Base-by-base conservation (phyloP, 192 early-diverging fungal species). In the Backusella psychrophila region DNA sequence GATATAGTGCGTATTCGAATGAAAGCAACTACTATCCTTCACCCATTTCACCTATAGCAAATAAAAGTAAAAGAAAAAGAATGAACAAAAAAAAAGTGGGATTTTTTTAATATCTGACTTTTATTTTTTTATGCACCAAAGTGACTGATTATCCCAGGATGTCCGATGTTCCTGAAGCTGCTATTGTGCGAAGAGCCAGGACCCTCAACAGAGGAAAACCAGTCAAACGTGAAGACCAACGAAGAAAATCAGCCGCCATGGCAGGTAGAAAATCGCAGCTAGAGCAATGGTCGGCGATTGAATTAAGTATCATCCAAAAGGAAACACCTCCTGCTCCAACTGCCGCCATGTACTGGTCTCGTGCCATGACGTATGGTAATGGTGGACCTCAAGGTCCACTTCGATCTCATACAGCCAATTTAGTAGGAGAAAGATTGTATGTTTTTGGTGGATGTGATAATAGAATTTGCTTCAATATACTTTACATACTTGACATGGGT, bases 371-470 rank as follows among this genome's bases (percentile, higher is more conserved):
- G 8, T 88, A 90, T 80, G 92, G 92, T 21, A 77, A 82, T 75
- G 75, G 79, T 31, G 46, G 46, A 6, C 91, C 94, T 7, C 85
- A 77, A 19, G 68, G 89, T 26, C 83, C 90, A 38, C 81, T 96
- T 66, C 89, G 95, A 72, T 93, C 94, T 31, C 95, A 96, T 73
- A 91, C 94, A 0, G 88, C 91, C 42, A 96, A 89, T 29, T 79
- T 92, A 6, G 88, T 96, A 12, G 92, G 90, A 6, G 91, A 92
- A 42, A 83, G 85, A 26, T 80, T 96, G 26, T 96, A 90, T 77
- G 88, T 96, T 53, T 96, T 96, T 88, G 95, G 94, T 67, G 95
- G 95, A 15, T 94, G 93, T 81, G 93, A 96, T 86, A 85, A 88
- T 46, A 81, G 78, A 26, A 86, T 81, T 23, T 96, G 94, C 76